phyloP scores from a whole-genome alignment of 257 asterid genomes.

The Solanum etuberosum region DNA sequence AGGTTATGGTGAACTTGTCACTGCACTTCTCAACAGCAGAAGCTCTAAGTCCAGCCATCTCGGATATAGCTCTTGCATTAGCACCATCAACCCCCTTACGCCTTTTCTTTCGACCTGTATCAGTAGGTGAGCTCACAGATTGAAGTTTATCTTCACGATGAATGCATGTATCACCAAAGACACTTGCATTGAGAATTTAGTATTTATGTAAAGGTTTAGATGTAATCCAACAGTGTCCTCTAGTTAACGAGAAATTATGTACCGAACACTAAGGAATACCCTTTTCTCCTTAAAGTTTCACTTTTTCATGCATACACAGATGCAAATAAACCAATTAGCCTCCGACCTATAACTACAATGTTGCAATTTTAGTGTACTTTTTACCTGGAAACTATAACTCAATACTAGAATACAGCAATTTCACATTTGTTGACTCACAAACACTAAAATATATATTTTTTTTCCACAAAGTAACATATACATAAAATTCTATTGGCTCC shows the following conservation, averaged over 20 bases:
- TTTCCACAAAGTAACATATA: too few relatives aligned
- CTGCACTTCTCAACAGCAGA: slow-evolving; percentile 40
- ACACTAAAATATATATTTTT: too few relatives aligned
- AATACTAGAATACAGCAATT: too few relatives aligned
- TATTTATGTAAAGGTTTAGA: background rate
- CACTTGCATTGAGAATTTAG: background rate
- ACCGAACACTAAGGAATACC: background rate
- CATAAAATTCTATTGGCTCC: too few relatives aligned
- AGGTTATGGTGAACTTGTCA: slow-evolving; percentile 36
- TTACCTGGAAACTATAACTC: too few relatives aligned
- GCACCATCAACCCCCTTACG: slow-evolving; percentile 56
- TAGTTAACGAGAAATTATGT: background rate
- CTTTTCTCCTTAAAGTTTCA: too few relatives aligned
- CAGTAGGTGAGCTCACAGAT: slow-evolving; percentile 6
- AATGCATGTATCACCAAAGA: background rate
- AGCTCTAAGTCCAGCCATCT: slow-evolving; percentile 65
- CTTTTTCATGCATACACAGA: too few relatives aligned
- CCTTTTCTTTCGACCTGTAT: slow-evolving; percentile 44
- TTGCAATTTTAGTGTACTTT: too few relatives aligned
- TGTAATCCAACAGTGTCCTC: background rate
- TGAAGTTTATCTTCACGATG: background rate
- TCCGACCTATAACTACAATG: too few relatives aligned
- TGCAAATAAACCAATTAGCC: too few relatives aligned
- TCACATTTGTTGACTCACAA: too few relatives aligned
- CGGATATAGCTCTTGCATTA: slow-evolving; percentile 58